Conservation (phyloP, 2,329 filamentous ascomycete genomes). For the Mycogone perniciosa region DNA sequence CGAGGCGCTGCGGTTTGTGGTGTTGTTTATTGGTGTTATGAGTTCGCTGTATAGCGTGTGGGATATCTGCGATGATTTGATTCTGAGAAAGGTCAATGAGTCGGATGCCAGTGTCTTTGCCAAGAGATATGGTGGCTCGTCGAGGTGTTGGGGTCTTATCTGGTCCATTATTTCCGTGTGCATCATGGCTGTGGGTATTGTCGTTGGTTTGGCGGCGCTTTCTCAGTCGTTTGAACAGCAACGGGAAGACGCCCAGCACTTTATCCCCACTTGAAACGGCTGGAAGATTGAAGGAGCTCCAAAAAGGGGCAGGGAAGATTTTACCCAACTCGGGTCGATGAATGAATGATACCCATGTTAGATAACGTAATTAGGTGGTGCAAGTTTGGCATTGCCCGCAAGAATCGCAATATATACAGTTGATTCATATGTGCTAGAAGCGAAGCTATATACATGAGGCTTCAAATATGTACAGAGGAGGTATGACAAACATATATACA, state of each 20-base stretch:
- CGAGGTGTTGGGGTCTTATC: constrained; percentile 73
- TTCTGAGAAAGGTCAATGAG: constrained; percentile 71
- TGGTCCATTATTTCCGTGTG: constrained; percentile 67
- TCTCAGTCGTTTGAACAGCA: constrained; percentile 63
- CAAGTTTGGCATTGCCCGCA: background rate
- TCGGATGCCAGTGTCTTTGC: constrained; percentile 77
- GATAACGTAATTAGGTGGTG: background rate
- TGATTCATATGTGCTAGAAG: constrained; percentile 6
- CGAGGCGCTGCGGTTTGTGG: constrained; percentile 65
- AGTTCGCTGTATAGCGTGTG: constrained; percentile 73
- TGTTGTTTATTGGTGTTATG: constrained; percentile 79
- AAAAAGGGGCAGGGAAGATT: background rate
- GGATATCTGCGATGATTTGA: constrained; percentile 81
- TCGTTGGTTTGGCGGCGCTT: constrained; percentile 73
- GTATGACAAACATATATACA: background rate
- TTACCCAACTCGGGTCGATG: background rate
- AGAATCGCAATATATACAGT: constrained; percentile 1
- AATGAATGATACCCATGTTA: constrained; percentile 11
- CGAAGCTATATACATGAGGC: constrained; percentile 8
- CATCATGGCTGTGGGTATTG: constrained; percentile 66
- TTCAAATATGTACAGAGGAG: constrained; percentile 1
- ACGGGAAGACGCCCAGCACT: constrained; percentile 59
- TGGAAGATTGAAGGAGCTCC: background rate
- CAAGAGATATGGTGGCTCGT: constrained; percentile 69
- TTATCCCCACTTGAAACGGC: constrained; percentile 44